These are phyloP conservation scores for Metschnikowia lachancei DNA, from an alignment of 805 yeast genomes.

Conservation along the genomic window DNA sequence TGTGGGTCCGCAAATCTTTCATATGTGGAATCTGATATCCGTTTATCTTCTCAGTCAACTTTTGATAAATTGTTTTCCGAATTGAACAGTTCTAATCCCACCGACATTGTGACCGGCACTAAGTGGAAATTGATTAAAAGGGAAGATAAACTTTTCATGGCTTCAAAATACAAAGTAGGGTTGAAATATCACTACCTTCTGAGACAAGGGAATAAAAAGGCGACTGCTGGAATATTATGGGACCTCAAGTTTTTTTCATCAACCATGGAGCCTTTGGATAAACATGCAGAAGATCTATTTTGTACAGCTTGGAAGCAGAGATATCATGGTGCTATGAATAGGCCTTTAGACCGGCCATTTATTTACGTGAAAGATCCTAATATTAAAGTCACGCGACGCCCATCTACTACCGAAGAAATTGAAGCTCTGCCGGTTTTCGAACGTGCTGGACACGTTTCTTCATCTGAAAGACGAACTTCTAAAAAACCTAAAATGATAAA, in stretches of 20 bases:
- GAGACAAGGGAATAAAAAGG: slow-evolving; percentile 5
- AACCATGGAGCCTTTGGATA: slow-evolving; percentile 8
- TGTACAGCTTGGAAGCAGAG: slow-evolving; percentile 19
- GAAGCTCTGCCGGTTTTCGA: slow-evolving; percentile 1
- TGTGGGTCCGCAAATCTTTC: slow-evolving; percentile 7
- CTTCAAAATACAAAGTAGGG: slow-evolving; percentile 26
- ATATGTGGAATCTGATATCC: slow-evolving; percentile 17
- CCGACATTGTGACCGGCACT: slow-evolving; percentile 21
- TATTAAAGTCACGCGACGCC: slow-evolving; percentile 3
- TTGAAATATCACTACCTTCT: slow-evolving; percentile 23
- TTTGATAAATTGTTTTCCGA: slow-evolving; percentile 5
- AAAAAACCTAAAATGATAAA: slow-evolving; percentile 11
- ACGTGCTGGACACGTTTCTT: slow-evolving; percentile 7
- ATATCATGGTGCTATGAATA: slow-evolving; percentile 9
- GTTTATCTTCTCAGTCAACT: slow-evolving; percentile 5
- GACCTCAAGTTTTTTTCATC: slow-evolving; percentile 19
- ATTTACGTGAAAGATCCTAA: slow-evolving; percentile 15
- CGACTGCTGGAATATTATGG: slow-evolving; percentile 12
- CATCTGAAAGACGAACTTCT: not conserved
- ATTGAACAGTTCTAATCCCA: not conserved
- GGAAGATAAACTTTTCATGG: slow-evolving; percentile 7
- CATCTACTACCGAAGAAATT: not conserved
- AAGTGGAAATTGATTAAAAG: slow-evolving; percentile 22
- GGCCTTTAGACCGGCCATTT: slow-evolving; percentile 12
- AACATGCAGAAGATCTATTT: slow-evolving; percentile 5